Percentiles rank a stretch among this genome's conserved stretches.
These are phyloP conservation scores for Lantana camara DNA, from an alignment of 257 asterid genomes.

Conservation along the genomic window DNA sequence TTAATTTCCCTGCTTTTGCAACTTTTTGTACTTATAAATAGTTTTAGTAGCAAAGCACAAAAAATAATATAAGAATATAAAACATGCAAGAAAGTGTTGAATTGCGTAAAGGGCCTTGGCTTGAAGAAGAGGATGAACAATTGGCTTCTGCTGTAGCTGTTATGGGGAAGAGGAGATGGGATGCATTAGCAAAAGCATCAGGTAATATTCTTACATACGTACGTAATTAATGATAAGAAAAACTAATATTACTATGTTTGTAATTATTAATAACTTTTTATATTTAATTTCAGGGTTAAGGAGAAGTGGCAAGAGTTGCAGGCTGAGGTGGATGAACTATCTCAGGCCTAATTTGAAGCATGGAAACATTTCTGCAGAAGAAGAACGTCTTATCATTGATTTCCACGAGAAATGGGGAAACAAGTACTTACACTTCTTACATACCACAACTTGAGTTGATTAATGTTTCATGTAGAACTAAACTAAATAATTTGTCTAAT, in stretches of 20 bases:
- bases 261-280: not conserved
- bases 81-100: conserved; percentile 42
- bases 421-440: conserved; percentile 39
- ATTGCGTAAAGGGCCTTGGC: conserved; percentile 74
- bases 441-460: not conserved
- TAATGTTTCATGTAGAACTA: not conserved
- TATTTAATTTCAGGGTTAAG: conserved; percentile 42
- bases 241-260: not conserved
- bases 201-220: conserved; percentile 33
- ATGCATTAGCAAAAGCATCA: conserved; percentile 71
- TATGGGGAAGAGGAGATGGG: conserved; percentile 72
- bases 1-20: conserved; percentile 15
- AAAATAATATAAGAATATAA: too few relatives aligned
- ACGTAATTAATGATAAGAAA: not conserved
- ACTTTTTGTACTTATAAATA: conserved; percentile 32
- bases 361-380: conserved; percentile 55
- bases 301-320: conserved; percentile 78
- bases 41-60: too few relatives aligned
- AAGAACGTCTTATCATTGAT: conserved; percentile 48
- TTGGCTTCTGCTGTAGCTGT: conserved; percentile 49
- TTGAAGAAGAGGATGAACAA: conserved; percentile 67
- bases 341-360: conserved; percentile 72
- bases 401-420: conserved; percentile 75
- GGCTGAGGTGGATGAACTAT: conserved; percentile 82
- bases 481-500: not conserved